A percentile compares a stretch with the other conserved stretches of the same genome.
Evolutionary conservation across 352 stramenopile species (phyloP).

Genomic region (Pythium dissotocum): DNA sequence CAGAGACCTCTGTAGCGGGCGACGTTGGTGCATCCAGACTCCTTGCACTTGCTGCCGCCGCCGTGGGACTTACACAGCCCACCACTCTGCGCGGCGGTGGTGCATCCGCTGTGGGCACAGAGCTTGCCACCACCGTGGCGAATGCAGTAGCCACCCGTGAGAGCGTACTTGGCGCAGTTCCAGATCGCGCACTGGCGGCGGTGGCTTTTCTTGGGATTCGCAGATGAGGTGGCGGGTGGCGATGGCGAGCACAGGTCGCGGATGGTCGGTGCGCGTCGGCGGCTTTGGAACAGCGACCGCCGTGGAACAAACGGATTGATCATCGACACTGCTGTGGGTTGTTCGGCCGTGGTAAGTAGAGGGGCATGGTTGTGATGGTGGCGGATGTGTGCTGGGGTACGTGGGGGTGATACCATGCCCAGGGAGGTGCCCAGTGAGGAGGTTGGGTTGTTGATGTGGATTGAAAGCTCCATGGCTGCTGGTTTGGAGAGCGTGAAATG

Average conservation of each 20-base stretch:
- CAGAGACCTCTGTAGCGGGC: conserved; percentile 70
- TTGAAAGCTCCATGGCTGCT: no score
- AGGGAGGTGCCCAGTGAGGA: no score
- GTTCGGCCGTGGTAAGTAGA: not conserved
- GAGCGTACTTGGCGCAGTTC: conserved; percentile 63
- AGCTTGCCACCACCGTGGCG: conserved; percentile 76
- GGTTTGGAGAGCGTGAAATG: no score
- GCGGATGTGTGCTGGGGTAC: no score
- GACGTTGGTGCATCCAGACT: conserved; percentile 48
- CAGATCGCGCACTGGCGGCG: conserved; percentile 58
- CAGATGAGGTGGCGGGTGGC: not conserved
- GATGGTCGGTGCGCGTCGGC: not conserved
- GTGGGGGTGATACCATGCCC: no score
- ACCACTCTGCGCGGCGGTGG: conserved; percentile 75
- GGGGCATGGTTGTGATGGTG: no score
- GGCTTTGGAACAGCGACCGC: not conserved
- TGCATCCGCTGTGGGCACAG: conserved; percentile 54
- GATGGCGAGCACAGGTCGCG: not conserved
- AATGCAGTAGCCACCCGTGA: conserved; percentile 72
- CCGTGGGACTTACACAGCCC: conserved; percentile 83
- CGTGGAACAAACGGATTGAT: not conserved
- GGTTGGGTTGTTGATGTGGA: no score
- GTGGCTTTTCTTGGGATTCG: conserved; percentile 26
- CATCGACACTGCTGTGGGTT: no score
- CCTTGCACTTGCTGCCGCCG: conserved; percentile 79